Evolutionary conservation across 192 early-diverging fungal genomes (phyloP), one percentile per base, ranked within the genome.

Genomic region (Entomortierella parvispora): DNA sequence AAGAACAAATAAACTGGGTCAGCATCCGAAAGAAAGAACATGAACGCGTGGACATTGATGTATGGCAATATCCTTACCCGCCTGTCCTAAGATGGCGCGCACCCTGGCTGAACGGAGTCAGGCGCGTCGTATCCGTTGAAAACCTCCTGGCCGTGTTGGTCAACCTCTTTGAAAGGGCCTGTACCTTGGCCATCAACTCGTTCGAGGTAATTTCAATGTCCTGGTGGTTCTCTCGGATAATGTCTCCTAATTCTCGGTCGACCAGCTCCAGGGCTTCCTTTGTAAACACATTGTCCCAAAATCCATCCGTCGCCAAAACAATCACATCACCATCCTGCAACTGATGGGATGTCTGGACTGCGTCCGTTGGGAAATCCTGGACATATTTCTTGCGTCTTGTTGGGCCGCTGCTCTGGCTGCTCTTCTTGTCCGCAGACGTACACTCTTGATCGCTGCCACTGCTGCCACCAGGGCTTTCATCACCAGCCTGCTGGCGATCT

Each of bases 241-340:
- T 59, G 47, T 81, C 76, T 4, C 62, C 81, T 46, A 84, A 33
- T 32, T 83, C 80, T 5, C 51, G 43, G 71, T 88, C 84, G 0
- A 88, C 84, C 31, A 88, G 52, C 34, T 80, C 71, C 10, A 86
- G 56, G 4, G 87, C 82, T 54, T 88, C 87, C 14, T 85, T 71
- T 11, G 79, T 59, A 58, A 80, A 88, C 4, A 88, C 85, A 74
- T 88, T 88, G 55, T 88, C 87, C 71, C 85, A 88, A 48, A 85
- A 88, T 2, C 87, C 87, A 57, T 88, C 87, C 0, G 87, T 88
- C 34, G 84, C 87, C 31, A 88, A 26, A 7, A 88, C 55, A 55
- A 88, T 86, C 40, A 88, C 70, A 71, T 88, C 87, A 4, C 82
- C 82, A 64, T 88, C 82, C 51, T 86, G 80, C 9, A 88, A 57